Evolutionary conservation across 306 rosid species (phyloP).

Genomic region (Castanea mollissima): DNA sequence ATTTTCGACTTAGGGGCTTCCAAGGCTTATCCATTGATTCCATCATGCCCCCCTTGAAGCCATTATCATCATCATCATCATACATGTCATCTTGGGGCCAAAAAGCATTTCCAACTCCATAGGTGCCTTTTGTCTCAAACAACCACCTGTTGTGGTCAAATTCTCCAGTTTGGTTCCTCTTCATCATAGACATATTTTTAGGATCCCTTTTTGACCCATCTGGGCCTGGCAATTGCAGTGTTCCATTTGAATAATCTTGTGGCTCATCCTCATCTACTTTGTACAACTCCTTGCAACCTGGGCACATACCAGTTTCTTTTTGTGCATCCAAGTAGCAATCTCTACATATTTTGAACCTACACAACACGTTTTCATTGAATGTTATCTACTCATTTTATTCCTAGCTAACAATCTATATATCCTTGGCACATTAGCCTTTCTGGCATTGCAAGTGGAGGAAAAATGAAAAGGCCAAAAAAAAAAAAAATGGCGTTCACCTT

Average conservation of each 20-base stretch:
- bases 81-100: conserved; percentile 55
- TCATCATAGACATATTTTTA: conserved; percentile 77
- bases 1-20: conserved; percentile 64
- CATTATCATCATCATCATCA: conserved; percentile 39
- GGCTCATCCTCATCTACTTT: conserved; percentile 50
- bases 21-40: conserved; percentile 65
- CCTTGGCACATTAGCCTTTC: too few relatives aligned
- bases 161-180: conserved; percentile 77
- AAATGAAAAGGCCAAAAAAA: background rate
- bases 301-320: conserved; percentile 63
- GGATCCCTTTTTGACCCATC: conserved; percentile 50
- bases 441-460: background rate
- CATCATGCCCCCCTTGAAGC: conserved; percentile 35
- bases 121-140: conserved; percentile 86
- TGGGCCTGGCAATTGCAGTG: conserved; percentile 60
- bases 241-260: conserved; percentile 34
- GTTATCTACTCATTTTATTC: background rate
- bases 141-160: conserved; percentile 88
- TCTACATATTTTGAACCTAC: conserved; percentile 85
- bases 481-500: background rate
- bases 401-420: background rate
- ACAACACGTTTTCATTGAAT: background rate
- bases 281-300: conserved; percentile 88
- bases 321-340: conserved; percentile 83
- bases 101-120: conserved; percentile 84